Base-by-base conservation (phyloP, 495 filamentous ascomycete genomes). In the Talaromyces wortmannii region DNA sequence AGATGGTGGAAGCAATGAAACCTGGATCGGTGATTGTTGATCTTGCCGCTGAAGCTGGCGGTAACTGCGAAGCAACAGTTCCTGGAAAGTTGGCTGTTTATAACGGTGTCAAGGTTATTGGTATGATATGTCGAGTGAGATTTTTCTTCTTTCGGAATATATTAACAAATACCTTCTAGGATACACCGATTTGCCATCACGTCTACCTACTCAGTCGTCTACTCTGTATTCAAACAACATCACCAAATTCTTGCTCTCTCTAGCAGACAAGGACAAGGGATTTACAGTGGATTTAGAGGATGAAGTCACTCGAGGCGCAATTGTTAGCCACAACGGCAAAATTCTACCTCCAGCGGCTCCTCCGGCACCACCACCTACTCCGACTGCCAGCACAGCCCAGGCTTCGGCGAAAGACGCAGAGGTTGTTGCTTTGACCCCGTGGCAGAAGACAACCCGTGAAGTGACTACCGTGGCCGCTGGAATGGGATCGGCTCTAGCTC, bases 201-300 rank as follows among this genome's bases (percentile, higher is more conserved):
- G 87, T 16, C 75, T 92, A 7, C 87, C 89, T 0, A 91, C 88
- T 18, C 89, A 92, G 61, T 85, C 87, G 0, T 91, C 87, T 5
- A 90, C 88, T 1, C 69, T 92, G 23, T 92, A 91, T 70, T 90
- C 86, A 15, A 92, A 92, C 76, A 92, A 92, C 60, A 89, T 92
- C 61, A 89, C 83, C 55, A 92, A 91, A 64, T 86, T 85, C 59
- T 78, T 92, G 7, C 75, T 92, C 31, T 91, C 88, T 2, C 88
- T 92, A 77, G 70, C 82, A 8, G 86, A 88, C 2, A 74, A 85
- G 59, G 84, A 89, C 0, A 88, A 86, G 55, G 77, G 83, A 29
- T 91, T 86, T 58, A 86, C 86, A 0, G 68, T 92, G 46, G 87
- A 91, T 55, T 69, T 91, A 56, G 79, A 78, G 11, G 89, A 92